Evolutionary conservation across 129 eudicot species (phyloP).

Genomic region (Tanacetum coccineum): DNA sequence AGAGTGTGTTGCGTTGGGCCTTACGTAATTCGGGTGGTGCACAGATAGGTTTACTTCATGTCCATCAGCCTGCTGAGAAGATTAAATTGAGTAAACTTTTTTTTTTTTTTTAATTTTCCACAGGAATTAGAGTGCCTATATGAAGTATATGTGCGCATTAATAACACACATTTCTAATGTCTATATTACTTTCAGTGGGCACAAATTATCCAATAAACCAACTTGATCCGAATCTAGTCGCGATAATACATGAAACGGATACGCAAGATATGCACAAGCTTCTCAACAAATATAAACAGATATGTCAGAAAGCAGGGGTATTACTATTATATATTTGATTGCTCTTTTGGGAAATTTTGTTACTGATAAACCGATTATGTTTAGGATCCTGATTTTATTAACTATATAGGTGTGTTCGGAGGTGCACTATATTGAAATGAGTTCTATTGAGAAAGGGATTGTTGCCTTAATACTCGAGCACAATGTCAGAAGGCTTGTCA

Average conservation of each 20-base stretch:
- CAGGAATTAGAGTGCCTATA: too few relatives aligned
- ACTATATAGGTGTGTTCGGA: constrained; percentile 49
- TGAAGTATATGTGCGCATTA: too few relatives aligned
- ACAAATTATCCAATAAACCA: constrained; percentile 40
- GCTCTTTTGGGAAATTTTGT: constrained; percentile 13
- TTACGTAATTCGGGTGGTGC: background rate
- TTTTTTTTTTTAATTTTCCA: background rate
- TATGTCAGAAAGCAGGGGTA: constrained; percentile 69
- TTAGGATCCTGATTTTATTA: constrained; percentile 16
- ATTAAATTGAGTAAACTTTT: background rate
- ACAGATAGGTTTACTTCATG: background rate
- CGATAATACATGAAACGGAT: constrained; percentile 48
- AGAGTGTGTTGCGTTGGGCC: constrained; percentile 60
- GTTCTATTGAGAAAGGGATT: constrained; percentile 81
- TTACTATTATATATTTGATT: constrained; percentile 21
- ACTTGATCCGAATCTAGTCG: constrained; percentile 47
- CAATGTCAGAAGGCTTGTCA: constrained; percentile 70
- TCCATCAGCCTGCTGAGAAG: constrained; percentile 5
- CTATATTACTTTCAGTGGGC: constrained; percentile 34
- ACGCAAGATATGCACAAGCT: constrained; percentile 57
- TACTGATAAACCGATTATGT: background rate
- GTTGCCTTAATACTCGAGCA: constrained; percentile 60
- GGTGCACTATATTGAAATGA: constrained; percentile 49
- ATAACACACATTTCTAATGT: too few relatives aligned
- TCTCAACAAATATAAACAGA: constrained; percentile 45